Percentiles rank a stretch among this genome's conserved stretches.
These are phyloP conservation scores for Umbelopsis vinacea DNA, from an alignment of 192 early-diverging fungal species.

Conservation along the genomic window DNA sequence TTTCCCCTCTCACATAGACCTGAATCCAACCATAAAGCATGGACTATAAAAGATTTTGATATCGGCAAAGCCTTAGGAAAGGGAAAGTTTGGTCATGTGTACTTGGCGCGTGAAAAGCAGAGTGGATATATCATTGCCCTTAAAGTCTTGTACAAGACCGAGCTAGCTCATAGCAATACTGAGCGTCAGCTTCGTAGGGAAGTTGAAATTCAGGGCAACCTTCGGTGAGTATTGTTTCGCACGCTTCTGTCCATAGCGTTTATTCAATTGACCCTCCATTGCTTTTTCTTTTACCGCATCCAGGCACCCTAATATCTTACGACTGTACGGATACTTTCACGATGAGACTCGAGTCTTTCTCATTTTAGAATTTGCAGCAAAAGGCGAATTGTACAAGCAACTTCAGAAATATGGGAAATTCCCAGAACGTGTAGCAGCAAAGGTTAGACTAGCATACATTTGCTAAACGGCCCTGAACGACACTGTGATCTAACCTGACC, in stretches of 20 bases:
- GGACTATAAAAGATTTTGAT: conserved; percentile 85
- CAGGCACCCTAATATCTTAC: conserved; percentile 90
- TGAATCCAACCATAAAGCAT: conserved; percentile 25
- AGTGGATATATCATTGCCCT: conserved; percentile 90
- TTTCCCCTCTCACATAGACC: neutral
- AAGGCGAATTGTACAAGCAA: conserved; percentile 91
- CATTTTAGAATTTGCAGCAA: conserved; percentile 94
- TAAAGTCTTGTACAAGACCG: conserved; percentile 87
- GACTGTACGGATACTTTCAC: conserved; percentile 96
- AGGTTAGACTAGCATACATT: conserved; percentile 46
- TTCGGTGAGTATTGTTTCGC: conserved; percentile 59
- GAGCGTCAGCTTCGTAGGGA: conserved; percentile 93
- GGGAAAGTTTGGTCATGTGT: conserved; percentile 97
- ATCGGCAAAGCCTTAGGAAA: conserved; percentile 87
- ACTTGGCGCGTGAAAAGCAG: conserved; percentile 86
- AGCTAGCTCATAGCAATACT: conserved; percentile 75
- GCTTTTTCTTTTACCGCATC: too few relatives aligned
- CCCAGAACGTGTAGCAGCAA: conserved; percentile 73
- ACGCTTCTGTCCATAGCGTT: neutral
- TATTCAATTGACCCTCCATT: neutral
- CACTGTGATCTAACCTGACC: neutral
- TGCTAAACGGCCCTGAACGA: neutral
- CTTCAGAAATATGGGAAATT: conserved; percentile 74
- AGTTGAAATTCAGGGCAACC: conserved; percentile 92
- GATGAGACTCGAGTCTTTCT: conserved; percentile 91